Evolutionary conservation across 2,329 filamentous ascomycete species (phyloP).

Genomic region (Colletotrichum agaves): DNA sequence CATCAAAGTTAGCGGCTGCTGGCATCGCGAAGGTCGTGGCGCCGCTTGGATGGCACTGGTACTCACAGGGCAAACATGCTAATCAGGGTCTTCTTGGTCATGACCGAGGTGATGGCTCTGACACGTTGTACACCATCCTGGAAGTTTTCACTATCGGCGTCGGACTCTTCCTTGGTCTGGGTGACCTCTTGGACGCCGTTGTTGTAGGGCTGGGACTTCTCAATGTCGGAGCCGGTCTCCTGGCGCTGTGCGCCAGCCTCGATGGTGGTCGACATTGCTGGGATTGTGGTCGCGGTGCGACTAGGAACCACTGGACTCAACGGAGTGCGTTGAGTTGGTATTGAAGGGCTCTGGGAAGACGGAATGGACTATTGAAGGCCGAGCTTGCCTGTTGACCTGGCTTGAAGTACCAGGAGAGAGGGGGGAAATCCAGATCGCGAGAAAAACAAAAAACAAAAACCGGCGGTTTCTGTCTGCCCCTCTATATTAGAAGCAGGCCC

Average conservation of each 20-base stretch:
- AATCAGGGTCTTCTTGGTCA: conserved; percentile 50
- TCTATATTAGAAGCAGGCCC: conserved; percentile 24
- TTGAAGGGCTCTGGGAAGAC: conserved; percentile 13
- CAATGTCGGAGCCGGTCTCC: conserved; percentile 19
- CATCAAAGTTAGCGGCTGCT: neutral
- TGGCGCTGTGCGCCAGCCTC: conserved; percentile 7
- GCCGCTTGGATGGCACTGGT: neutral
- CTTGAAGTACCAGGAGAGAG: conserved; percentile 22
- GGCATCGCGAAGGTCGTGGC: neutral
- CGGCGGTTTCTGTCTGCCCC: conserved; percentile 15
- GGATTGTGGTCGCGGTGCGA: conserved; percentile 15
- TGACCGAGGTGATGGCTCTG: conserved; percentile 43
- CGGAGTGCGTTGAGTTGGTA: conserved; percentile 6
- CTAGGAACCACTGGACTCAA: conserved; percentile 18
- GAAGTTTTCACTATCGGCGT: conserved; percentile 44
- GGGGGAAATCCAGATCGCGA: neutral
- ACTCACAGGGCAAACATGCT: conserved; percentile 53
- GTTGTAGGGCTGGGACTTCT: conserved; percentile 26
- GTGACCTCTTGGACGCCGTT: conserved; percentile 28
- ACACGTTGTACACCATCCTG: conserved; percentile 53
- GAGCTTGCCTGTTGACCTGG: conserved; percentile 28
- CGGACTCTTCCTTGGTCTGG: conserved; percentile 21
- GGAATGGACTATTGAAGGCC: conserved; percentile 23
- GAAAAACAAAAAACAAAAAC: too few species aligned
- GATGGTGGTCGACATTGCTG: conserved; percentile 26